Conservation (phyloP, 306 rosid species). For the Aeschynomene evenia region DNA sequence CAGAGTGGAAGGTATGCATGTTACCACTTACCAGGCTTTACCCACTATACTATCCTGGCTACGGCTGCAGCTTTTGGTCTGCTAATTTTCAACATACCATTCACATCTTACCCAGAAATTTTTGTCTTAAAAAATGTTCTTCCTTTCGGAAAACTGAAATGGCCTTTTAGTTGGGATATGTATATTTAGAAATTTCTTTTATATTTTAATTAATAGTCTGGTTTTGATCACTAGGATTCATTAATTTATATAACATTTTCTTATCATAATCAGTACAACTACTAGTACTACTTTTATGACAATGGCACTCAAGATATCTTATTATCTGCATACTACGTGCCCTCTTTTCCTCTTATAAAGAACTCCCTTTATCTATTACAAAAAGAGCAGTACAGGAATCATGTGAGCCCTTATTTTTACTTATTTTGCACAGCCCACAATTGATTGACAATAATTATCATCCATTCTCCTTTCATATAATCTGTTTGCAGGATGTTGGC, state of each 20-base stretch:
- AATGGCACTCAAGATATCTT: too few relatives aligned
- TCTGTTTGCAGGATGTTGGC: conserved; percentile 73
- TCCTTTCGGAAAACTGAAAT: neutral
- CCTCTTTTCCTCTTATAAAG: neutral
- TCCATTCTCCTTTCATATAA: conserved; percentile 27
- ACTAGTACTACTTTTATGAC: neutral
- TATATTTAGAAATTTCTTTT: neutral
- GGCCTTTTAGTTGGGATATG: neutral
- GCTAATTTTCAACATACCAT: conserved; percentile 5
- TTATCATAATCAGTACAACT: neutral
- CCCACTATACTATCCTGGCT: conserved; percentile 10
- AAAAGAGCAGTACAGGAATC: neutral
- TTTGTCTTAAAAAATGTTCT: neutral
- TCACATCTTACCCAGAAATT: neutral
- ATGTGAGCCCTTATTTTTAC: neutral
- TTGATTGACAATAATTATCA: conserved; percentile 9
- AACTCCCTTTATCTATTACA: neutral
- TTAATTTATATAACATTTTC: neutral
- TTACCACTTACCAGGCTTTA: conserved; percentile 32
- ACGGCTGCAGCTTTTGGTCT: conserved; percentile 16
- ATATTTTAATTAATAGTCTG: neutral
- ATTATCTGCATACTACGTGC: too few relatives aligned
- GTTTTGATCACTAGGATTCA: neutral
- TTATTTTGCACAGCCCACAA: neutral
- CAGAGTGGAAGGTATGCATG: conserved; percentile 90